Conservation (phyloP, 2,329 filamentous ascomycete species). For the Bipolaris sorokiniana region DNA sequence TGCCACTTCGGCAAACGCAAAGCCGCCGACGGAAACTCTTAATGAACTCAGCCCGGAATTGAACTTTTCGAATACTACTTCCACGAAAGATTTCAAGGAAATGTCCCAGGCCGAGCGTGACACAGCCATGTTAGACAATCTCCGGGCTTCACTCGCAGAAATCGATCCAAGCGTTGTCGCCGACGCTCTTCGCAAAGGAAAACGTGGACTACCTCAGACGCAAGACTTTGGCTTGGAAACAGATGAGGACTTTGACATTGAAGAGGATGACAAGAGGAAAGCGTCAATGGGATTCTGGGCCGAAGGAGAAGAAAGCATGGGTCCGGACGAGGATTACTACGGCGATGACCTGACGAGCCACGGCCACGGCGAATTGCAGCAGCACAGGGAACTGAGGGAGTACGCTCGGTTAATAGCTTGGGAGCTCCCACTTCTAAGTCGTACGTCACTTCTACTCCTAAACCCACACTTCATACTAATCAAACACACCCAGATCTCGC, state of each 20-base stretch:
- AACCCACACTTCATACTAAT: not conserved
- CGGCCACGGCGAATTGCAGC: conserved; percentile 85
- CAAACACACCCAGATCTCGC: conserved; percentile 68
- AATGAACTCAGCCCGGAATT: conserved; percentile 11
- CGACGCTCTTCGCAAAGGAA: conserved; percentile 36
- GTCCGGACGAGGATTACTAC: conserved; percentile 67
- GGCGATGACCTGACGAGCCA: conserved; percentile 84
- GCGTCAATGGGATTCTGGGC: conserved; percentile 43
- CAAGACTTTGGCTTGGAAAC: conserved; percentile 24
- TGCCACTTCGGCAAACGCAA: conserved; percentile 12
- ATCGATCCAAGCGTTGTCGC: conserved; percentile 29
- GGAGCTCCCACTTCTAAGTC: conserved; percentile 91
- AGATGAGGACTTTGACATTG: conserved; percentile 37
- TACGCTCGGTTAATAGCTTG: conserved; percentile 87
- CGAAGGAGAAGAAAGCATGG: conserved; percentile 56
- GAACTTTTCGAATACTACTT: conserved; percentile 3
- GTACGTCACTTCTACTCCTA: conserved; percentile 61
- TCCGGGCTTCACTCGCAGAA: conserved; percentile 33
- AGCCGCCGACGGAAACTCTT: conserved; percentile 12
- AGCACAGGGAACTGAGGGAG: conserved; percentile 85
- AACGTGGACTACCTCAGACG: conserved; percentile 26
- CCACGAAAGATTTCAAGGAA: conserved; percentile 2
- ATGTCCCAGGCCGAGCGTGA: conserved; percentile 21
- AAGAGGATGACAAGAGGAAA: conserved; percentile 23
- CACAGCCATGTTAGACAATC: conserved; percentile 27